phyloP scores from a whole-genome alignment of 768 basidiomycete genomes.

The Trametes cingulata region DNA sequence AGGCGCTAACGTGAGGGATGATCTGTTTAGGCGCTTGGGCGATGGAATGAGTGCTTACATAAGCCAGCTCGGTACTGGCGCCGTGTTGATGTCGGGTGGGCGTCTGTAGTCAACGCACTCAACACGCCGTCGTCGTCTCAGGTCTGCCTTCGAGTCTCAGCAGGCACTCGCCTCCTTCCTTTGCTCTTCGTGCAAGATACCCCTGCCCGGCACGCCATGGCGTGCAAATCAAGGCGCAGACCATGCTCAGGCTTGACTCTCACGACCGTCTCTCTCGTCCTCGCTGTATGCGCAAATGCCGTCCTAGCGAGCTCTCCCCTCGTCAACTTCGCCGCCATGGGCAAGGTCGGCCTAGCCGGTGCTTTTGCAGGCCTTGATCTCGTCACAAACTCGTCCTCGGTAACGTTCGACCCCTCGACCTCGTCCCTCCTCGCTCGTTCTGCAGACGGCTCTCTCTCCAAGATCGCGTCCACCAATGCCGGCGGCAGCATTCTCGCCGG shows the following conservation, averaged over 20 bases:
- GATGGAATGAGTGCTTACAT: no score
- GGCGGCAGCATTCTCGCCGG: constrained; percentile 79
- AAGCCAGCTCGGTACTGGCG: constrained; percentile 13
- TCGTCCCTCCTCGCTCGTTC: constrained; percentile 72
- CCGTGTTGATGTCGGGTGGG: constrained; percentile 12
- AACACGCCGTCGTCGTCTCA: constrained; percentile 3
- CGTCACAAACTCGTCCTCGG: constrained; percentile 56
- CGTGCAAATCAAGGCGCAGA: constrained; percentile 22
- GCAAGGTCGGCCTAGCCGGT: constrained; percentile 85
- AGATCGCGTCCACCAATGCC: constrained; percentile 73
- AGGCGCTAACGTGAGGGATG: background rate
- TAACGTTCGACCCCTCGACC: constrained; percentile 67
- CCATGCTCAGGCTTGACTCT: constrained; percentile 13
- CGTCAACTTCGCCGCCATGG: constrained; percentile 57
- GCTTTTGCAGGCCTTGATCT: constrained; percentile 86
- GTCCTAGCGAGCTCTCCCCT: constrained; percentile 31
- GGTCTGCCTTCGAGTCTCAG: background rate
- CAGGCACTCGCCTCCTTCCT: constrained; percentile 3
- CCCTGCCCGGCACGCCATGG: constrained; percentile 20
- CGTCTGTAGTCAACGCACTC: constrained; percentile 11
- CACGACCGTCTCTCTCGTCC: constrained; percentile 25
- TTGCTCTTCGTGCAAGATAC: constrained; percentile 17
- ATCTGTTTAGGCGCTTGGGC: background rate
- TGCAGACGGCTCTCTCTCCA: constrained; percentile 62
- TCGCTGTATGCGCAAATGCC: constrained; percentile 34